Base-by-base conservation (phyloP, 306 rosid species). In the Oxytropis ochrocephala region DNA sequence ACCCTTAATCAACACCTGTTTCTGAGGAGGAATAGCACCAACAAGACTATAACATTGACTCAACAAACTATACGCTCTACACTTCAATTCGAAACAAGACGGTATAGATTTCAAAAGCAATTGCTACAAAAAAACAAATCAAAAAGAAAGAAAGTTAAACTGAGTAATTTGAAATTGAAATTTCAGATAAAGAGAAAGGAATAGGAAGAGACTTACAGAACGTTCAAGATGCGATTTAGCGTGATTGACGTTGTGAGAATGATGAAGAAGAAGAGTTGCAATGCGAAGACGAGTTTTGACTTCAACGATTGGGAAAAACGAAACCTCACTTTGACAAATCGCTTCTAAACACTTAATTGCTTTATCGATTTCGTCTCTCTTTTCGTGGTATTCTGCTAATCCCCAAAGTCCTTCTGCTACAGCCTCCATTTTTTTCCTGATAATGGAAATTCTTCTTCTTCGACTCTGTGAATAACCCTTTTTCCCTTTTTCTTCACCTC, bases 221-320 rank as follows among this genome's bases (percentile, higher is more conserved):
- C 98, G 96, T 81, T 94, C 98, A 10, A 94, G 90, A 54, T 94
- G 98, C 2, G 98, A 73, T 74, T 83, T 91, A 67, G 98, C 98
- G 64, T 87, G 90, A 75, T 83, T 85, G 44, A 87, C 88, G 78
- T 91, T 90, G 87, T 88, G 86, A 1, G 97, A 90, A 53, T 87
- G 88, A 78, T 85, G 87, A 58, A 94, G 89, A 2, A 94, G 97
- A 11, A 94, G 84, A 7, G 97, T 81, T 18, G 97, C 96, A 66
- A 91, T 79, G 54, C 98, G 97, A 14, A 94, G 97, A 13, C 97
- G 96, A 12, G 93, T 86, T 79, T 87, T 94, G 84, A 94, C 96
- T 82, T 94, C 98, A 0, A 90, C 91, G 56, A 90, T 79, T 12
- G 98, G 98, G 81, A 85, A 88, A 77, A 94, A 91, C 6, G 96